Conservation (phyloP, 164 flowering plant species). For the Aristolochia contorta region DNA sequence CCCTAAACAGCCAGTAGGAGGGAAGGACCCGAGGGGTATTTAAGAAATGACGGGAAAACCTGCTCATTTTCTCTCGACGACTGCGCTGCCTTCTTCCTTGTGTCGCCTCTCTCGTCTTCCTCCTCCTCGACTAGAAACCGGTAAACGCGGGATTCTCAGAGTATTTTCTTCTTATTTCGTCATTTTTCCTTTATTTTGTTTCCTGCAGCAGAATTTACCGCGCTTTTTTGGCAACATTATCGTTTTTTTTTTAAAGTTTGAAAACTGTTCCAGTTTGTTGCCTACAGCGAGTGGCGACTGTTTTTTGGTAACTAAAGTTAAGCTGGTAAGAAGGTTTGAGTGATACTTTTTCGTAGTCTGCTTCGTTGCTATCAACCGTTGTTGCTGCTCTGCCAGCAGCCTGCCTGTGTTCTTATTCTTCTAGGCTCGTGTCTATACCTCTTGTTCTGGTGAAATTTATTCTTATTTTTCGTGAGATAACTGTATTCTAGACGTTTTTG, state of each 20-base stretch:
- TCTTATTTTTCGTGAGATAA: too few species aligned
- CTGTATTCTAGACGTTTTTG: too few species aligned
- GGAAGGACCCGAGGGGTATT: not conserved
- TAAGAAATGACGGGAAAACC: not conserved
- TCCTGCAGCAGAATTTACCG: not conserved
- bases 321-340: not conserved
- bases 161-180: not conserved
- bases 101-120: constrained; percentile 19
- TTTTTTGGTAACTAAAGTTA: not conserved
- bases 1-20: not conserved
- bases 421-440: too few species aligned
- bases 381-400: too few species aligned
- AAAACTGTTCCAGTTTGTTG: not conserved
- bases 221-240: not conserved
- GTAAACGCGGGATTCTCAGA: constrained; percentile 3
- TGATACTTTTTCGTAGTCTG: not conserved
- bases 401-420: too few species aligned
- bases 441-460: too few species aligned
- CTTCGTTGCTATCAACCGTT: too few species aligned
- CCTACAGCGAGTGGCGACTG: not conserved
- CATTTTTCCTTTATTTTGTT: not conserved
- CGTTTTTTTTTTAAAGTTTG: not conserved
- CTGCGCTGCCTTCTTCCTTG: constrained; percentile 10
- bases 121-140: constrained; percentile 12
- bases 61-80: not conserved